Evolutionary conservation across 345 rosid species (phyloP), one percentile per base, ranked within the genome.

Genomic region (Atalantia buxifolia): DNA sequence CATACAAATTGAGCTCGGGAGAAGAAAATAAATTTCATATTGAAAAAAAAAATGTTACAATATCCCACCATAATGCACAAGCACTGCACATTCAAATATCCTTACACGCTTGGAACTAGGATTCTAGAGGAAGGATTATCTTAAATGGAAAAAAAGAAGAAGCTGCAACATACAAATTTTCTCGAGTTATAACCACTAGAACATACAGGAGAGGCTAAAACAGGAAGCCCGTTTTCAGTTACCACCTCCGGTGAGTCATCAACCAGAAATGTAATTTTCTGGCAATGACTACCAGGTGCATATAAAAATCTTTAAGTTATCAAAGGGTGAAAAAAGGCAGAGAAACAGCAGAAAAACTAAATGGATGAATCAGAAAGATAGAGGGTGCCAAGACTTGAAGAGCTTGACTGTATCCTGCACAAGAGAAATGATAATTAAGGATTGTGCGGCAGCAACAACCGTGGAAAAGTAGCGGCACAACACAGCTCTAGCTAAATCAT

Each of bases 171-270:
- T 75, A 63, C 72, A 60, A 65, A 38, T 63, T 18, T 66, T 74
- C 66, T 13, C 55, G 72, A 77, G 64, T 60, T 72, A 40, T 69
- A 50, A 59, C 74, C 53, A 69, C 67, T 65, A 74, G 75, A 83
- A 74, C 79, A 79, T 78, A 69, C 79, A 78, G 62, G 70, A 78
- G 76, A 63, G 85, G 61, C 79, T 62, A 21, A 67, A 81, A 68
- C 57, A 70, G 36, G 69, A 77, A 76, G 75, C 81, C 81, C 74
- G 74, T 50, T 77, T 78, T 66, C 67, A 77, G 85, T 87, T 79
- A 84, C 87, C 97, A 91, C 98, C 98, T 88, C 97, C 76, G 95
- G 91, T 78, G 82, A 88, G 90, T 83, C 94, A 87, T 84, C 77
- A 68, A 86, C 85, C 84, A 53, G 81, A 74, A 81, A 81, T 70